phyloP scores from a whole-genome alignment of 805 yeast genomes.

The Ogataea nakhonphanomensis region DNA sequence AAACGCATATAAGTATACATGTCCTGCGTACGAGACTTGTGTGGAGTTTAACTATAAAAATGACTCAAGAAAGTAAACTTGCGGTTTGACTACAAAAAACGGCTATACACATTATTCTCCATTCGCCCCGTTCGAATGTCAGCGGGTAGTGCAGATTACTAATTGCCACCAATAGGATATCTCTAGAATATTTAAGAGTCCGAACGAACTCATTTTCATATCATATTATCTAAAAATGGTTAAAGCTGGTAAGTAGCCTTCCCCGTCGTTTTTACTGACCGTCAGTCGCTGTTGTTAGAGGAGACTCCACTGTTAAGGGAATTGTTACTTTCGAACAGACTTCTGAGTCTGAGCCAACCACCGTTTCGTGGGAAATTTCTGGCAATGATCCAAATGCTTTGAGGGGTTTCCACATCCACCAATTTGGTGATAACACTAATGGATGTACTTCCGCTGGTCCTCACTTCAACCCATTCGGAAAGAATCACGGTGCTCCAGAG shows the following conservation, averaged over 20 bases:
- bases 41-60: too few species aligned
- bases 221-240: slow-evolving; percentile 7
- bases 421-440: slow-evolving; percentile 98
- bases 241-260: slow-evolving; percentile 10
- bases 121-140: background rate
- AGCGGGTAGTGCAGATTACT: slow-evolving; percentile 4
- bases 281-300: slow-evolving; percentile 94
- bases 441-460: slow-evolving; percentile 99
- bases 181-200: slow-evolving; percentile 3
- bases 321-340: slow-evolving; percentile 82
- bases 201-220: slow-evolving; percentile 1
- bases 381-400: slow-evolving; percentile 87
- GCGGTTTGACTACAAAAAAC: too few species aligned
- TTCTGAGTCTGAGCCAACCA: slow-evolving; percentile 76
- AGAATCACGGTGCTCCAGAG: slow-evolving; percentile 90
- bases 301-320: slow-evolving; percentile 89
- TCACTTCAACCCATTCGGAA: slow-evolving; percentile 88
- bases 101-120: background rate
- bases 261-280: slow-evolving; percentile 16
- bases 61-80: too few species aligned
- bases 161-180: slow-evolving; percentile 8
- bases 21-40: too few species aligned
- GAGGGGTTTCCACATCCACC: slow-evolving; percentile 98
- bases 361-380: slow-evolving; percentile 79
- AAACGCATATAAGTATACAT: too few species aligned